A percentile compares a stretch with the other conserved stretches of the same genome.
phyloP scores from a whole-genome alignment of 192 early-diverging fungal genomes.

The Thoreauomyces humboldtii region DNA sequence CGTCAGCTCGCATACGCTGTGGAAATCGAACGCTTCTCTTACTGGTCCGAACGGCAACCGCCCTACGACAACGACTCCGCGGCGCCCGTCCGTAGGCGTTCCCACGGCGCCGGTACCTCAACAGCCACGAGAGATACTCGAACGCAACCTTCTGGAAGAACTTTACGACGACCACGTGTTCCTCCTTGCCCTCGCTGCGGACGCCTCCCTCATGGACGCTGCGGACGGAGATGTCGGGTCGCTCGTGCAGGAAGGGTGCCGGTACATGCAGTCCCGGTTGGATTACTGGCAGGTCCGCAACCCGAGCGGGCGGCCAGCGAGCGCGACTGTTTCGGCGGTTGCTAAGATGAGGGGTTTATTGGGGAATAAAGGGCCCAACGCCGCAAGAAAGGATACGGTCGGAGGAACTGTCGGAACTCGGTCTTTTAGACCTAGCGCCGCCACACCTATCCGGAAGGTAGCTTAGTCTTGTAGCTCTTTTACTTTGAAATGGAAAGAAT shows the following conservation, averaged over 20 bases:
- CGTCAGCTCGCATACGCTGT: neutral
- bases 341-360: too few species aligned
- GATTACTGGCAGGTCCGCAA: slow-evolving; percentile 46
- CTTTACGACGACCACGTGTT: slow-evolving; percentile 46
- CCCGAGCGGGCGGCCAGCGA: slow-evolving; percentile 22
- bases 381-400: too few species aligned
- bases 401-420: too few species aligned
- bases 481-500: too few species aligned
- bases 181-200: slow-evolving; percentile 29
- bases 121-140: slow-evolving; percentile 2
- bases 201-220: slow-evolving; percentile 21
- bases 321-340: too few species aligned
- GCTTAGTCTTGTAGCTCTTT: too few species aligned
- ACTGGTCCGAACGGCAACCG: too few species aligned
- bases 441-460: too few species aligned
- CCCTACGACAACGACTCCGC: too few species aligned
- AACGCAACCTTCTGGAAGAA: slow-evolving; percentile 47
- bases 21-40: neutral
- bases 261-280: slow-evolving; percentile 36
- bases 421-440: too few species aligned
- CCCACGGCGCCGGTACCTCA: neutral
- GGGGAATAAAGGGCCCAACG: too few species aligned
- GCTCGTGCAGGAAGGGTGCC: slow-evolving; percentile 31
- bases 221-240: slow-evolving; percentile 11
- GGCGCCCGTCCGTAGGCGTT: neutral